Percentiles rank a stretch among this genome's conserved stretches.
phyloP scores from a whole-genome alignment of 169 alveolate genomes.

The Eimeria acervulina region DNA sequence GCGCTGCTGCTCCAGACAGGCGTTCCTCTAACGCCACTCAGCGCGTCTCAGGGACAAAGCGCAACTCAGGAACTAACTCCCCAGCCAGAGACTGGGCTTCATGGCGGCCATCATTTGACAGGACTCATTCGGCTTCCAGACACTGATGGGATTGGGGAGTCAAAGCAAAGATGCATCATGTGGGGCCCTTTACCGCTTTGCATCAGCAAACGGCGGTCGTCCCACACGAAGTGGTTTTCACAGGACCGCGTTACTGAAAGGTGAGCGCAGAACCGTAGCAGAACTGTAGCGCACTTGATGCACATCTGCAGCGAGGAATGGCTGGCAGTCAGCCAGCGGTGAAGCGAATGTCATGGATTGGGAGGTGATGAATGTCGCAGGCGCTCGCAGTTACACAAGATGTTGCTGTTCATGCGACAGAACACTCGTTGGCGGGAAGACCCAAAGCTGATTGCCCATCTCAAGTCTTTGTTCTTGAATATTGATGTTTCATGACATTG shows the following conservation, averaged over 20 bases:
- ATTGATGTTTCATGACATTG: not conserved
- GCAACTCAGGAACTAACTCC: not conserved
- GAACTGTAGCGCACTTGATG: not conserved
- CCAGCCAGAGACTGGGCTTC: not conserved
- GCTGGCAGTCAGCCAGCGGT: not conserved
- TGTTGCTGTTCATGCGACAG: slow-evolving; percentile 72
- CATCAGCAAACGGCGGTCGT: slow-evolving; percentile 67
- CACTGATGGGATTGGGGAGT: not conserved
- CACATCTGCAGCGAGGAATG: not conserved
- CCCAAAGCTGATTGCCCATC: slow-evolving; percentile 52
- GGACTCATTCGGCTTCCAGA: not conserved
- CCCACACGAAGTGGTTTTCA: slow-evolving; percentile 75
- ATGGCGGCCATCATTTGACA: not conserved
- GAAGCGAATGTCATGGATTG: not conserved
- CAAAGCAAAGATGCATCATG: not conserved
- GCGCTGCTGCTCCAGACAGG: slow-evolving; percentile 18
- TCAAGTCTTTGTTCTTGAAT: slow-evolving; percentile 24
- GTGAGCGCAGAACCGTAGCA: not conserved
- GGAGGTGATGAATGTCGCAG: slow-evolving; percentile 30
- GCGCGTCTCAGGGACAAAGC: not conserved
- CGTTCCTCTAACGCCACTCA: not conserved
- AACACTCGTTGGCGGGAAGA: slow-evolving; percentile 72
- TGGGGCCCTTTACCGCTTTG: slow-evolving; percentile 69
- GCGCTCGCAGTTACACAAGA: slow-evolving; percentile 75
- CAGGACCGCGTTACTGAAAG: slow-evolving; percentile 66